These are phyloP conservation scores for Phytopythium helicoides DNA, from an alignment of 352 stramenopile genomes.

Conservation along the genomic window DNA sequence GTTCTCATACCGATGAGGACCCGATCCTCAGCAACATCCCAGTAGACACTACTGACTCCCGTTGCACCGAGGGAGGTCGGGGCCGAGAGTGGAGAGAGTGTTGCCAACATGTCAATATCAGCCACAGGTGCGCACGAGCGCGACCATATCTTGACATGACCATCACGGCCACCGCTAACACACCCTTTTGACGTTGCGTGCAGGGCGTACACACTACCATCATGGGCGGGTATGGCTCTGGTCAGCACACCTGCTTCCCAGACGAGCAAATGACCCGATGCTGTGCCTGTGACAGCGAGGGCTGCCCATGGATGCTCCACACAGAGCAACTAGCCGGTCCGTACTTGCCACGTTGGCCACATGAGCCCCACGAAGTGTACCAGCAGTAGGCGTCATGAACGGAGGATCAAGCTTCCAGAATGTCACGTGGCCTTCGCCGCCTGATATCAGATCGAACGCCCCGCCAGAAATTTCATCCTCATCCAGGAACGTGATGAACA, in stretches of 20 bases:
- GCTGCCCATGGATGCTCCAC: conserved; percentile 49
- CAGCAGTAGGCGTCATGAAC: conserved; percentile 43
- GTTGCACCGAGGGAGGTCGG: not conserved
- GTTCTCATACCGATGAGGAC: conserved; percentile 68
- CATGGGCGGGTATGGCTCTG: conserved; percentile 60
- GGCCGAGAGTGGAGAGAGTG: conserved; percentile 38
- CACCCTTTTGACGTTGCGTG: conserved; percentile 51
- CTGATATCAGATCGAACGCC: conserved; percentile 53
- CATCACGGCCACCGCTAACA: conserved; percentile 59
- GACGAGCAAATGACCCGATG: conserved; percentile 66
- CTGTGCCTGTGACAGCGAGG: conserved; percentile 52
- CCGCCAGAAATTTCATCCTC: conserved; percentile 37
- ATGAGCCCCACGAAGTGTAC: conserved; percentile 56
- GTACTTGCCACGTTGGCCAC: not conserved
- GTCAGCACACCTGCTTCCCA: conserved; percentile 67
- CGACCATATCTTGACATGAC: conserved; percentile 75
- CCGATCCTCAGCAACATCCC: conserved; percentile 66
- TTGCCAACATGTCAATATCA: conserved; percentile 53
- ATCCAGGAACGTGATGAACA: conserved; percentile 62
- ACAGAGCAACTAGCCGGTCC: conserved; percentile 27
- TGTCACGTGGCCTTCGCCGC: conserved; percentile 60
- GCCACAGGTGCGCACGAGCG: conserved; percentile 34
- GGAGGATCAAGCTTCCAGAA: conserved; percentile 70
- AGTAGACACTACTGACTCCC: conserved; percentile 52
- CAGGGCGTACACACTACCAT: conserved; percentile 63